Base-by-base conservation (phyloP, 2,329 filamentous ascomycete species). In the Ceratocystis eucalypticola region DNA sequence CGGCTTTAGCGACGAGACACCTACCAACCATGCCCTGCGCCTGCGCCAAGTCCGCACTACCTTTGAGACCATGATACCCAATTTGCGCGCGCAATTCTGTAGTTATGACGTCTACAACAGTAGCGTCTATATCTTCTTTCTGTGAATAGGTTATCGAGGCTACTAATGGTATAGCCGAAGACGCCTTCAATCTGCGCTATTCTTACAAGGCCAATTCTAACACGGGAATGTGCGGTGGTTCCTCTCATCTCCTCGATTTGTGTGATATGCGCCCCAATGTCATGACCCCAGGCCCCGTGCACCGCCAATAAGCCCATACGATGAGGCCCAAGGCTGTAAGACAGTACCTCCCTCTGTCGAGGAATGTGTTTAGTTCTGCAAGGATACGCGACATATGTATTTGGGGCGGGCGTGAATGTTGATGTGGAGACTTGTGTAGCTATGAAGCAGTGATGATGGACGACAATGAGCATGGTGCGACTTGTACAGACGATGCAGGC, bases 21-120 rank as follows among this genome's bases (percentile, higher is more conserved):
- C 5, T 10, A 4, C 25, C n/a, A 45, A 33, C 12, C 66, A 71
- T 1, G 67, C 69, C 3, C 62, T 72, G 4, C 46, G n/a, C 0
- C 66, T 72, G 4, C 46, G n/a, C 0, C 66, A 66, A 7, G 53
- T 65, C 1, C 69, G 22, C 12, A 66, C 64, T 2, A 67, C 71
- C 2, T 64, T 69, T 0, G 68, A 71, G 28, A 67, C 66, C 17
- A 72, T 71, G 67, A 71, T 70, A 1, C 67, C 72, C 2, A 70
- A 70, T 41, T 57, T 66, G 1, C 73, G 72, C 44, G 72, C 71
- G 6, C 48, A 68, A 25, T 72, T 71, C 63, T 73, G 72, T 46
- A 69, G 67, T 45, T 55, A 30, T 5, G 68, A 65, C 1, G 59
- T 65, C 3, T 69, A 67, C 25, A 70, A 70, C 44, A 68, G 66